Percentiles rank a stretch among this genome's conserved stretches.
Conservation (phyloP, 1,139 yeast species). For the Geotrichum klebahnii region DNA sequence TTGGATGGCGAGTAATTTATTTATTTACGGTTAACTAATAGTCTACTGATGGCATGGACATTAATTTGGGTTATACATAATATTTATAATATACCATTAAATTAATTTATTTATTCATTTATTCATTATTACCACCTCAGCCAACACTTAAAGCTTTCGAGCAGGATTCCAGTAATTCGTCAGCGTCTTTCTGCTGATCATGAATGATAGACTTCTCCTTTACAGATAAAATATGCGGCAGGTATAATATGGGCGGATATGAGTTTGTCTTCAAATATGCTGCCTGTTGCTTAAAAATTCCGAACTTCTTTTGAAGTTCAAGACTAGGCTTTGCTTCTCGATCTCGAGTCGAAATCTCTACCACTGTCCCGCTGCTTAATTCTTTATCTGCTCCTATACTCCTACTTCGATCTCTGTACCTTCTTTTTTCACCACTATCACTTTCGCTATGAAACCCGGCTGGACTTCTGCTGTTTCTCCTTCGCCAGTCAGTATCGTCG, state of each 20-base stretch:
- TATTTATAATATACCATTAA: too few relatives aligned
- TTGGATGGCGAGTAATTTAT: constrained; percentile 16
- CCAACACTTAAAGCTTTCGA: background rate
- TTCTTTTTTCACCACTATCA: too few relatives aligned
- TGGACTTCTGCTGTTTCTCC: too few relatives aligned
- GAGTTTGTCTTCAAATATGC: constrained; percentile 2
- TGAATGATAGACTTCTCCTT: constrained; percentile 1
- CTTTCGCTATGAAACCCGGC: too few relatives aligned
- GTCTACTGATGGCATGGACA: too few relatives aligned
- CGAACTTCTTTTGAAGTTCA: background rate
- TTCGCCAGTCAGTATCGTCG: background rate
- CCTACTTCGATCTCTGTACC: background rate
- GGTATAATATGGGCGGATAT: constrained; percentile 7
- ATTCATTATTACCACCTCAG: background rate
- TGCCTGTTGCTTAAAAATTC: constrained; percentile 7
- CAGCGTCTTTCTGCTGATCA: constrained; percentile 8
- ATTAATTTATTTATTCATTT: background rate
- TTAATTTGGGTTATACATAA: too few relatives aligned
- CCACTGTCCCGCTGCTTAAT: background rate
- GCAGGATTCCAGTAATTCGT: background rate
- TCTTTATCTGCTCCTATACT: background rate
- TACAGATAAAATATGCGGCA: constrained; percentile 4
- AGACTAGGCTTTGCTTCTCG: background rate
- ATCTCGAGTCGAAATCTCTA: background rate
- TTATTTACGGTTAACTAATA: too few relatives aligned